A percentile compares a stretch with the other conserved stretches of the same genome.
Evolutionary conservation across 805 yeast species (phyloP).

Genomic region (Kodamaea nitidulidarum): DNA sequence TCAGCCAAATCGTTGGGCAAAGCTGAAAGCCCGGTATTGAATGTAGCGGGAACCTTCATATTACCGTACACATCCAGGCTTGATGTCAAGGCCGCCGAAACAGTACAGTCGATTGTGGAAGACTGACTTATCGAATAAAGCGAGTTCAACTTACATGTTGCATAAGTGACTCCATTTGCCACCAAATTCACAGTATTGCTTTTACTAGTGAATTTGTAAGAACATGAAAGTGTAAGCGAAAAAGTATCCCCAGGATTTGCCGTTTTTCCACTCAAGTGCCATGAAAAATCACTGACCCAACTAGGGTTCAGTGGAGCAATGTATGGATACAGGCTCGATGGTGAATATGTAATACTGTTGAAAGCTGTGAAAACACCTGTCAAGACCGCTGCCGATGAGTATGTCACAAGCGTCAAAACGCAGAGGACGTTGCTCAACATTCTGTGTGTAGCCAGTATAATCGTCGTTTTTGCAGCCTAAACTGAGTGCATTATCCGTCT

Average conservation of each 20-base stretch:
- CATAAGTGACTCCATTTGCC: constrained; percentile 8
- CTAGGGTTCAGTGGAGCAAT: constrained; percentile 5
- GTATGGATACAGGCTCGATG: constrained; percentile 3
- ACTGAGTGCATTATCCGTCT: no score
- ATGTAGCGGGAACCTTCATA: constrained; percentile 12
- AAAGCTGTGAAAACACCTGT: no score
- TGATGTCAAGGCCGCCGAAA: constrained; percentile 11
- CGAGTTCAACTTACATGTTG: constrained; percentile 9
- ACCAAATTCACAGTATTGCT: constrained; percentile 10
- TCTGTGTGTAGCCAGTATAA: no score
- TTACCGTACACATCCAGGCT: constrained; percentile 17
- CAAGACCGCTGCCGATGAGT: no score
- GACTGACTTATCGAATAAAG: constrained; percentile 8
- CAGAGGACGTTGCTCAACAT: no score
- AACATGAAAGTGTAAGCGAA: constrained; percentile 23
- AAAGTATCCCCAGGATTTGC: constrained; percentile 25
- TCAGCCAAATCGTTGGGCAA: constrained; percentile 8
- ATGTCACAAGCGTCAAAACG: no score
- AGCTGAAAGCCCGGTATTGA: constrained; percentile 18
- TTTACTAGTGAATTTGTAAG: constrained; percentile 18
- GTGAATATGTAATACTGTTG: constrained; percentile 12
- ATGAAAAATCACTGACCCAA: constrained; percentile 19
- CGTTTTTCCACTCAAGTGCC: constrained; percentile 17
- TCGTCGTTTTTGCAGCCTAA: no score
- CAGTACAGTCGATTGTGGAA: constrained; percentile 17